These are phyloP conservation scores for Nigrospora oryzae DNA, from an alignment of 2,329 filamentous ascomycete species.

Conservation along the genomic window DNA sequence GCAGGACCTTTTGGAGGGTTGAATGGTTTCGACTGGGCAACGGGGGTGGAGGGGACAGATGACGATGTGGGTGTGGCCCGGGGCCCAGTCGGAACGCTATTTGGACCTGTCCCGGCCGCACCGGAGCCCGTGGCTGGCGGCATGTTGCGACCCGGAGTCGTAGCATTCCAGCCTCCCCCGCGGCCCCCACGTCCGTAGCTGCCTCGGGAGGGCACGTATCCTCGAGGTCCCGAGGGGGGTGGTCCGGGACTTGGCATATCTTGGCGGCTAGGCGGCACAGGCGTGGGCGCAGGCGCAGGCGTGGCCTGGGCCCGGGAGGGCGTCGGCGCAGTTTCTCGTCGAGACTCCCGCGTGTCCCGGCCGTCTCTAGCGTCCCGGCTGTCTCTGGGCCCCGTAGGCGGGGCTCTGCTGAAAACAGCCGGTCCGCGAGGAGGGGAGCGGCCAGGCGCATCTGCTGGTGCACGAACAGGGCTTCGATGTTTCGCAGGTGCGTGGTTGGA, in stretches of 20 bases:
- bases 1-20: slow-evolving; percentile 50
- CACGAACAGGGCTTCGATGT: slow-evolving; percentile 14
- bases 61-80: slow-evolving; percentile 18
- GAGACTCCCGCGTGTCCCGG: slow-evolving; percentile 11
- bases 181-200: slow-evolving; percentile 33
- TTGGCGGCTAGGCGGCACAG: slow-evolving; percentile 17
- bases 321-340: slow-evolving; percentile 7
- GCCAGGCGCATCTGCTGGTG: slow-evolving; percentile 7
- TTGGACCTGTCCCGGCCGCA: slow-evolving; percentile 28
- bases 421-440: slow-evolving; percentile 47
- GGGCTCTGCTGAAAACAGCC: slow-evolving; percentile 37
- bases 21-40: slow-evolving; percentile 34
- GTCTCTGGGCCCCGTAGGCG: slow-evolving; percentile 34
- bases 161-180: slow-evolving; percentile 33
- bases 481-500: slow-evolving; percentile 14
- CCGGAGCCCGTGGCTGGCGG: slow-evolving; percentile 16
- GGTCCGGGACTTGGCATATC: slow-evolving; percentile 36
- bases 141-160: slow-evolving; percentile 19
- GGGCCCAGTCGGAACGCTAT: slow-evolving; percentile 19
- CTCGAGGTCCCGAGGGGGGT: slow-evolving; percentile 46
- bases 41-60: slow-evolving; percentile 28
- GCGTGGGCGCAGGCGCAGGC: slow-evolving; percentile 9
- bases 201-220: slow-evolving; percentile 39
- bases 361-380: slow-evolving; percentile 26
- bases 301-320: slow-evolving; percentile 19